Evolutionary conservation across 2,329 filamentous ascomycete genomes (phyloP), one percentile per base, ranked within the genome.

Genomic region (Diaporthe longicolla): DNA sequence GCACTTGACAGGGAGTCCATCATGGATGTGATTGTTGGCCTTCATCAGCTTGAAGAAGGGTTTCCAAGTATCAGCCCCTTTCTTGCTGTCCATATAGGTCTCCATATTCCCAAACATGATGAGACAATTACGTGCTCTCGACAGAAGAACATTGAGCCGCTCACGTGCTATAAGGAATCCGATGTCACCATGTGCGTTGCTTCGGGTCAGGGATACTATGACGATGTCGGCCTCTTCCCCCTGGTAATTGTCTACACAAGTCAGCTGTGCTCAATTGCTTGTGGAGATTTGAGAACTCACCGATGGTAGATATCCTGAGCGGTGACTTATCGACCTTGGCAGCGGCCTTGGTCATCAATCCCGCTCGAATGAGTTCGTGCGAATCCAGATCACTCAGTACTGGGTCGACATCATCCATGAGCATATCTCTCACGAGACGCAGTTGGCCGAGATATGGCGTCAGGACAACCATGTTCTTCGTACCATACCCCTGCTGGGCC

Each of bases 211-310:
- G 0, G 91, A 93, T 0, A 85, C 89, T 10, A 95, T 88, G 0
- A 95, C 91, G 21, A 95, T 92, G 1, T 95, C 90, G 50, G 89
- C 91, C 76, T 95, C 93, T 78, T 95, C 93, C 1, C 93, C 93
- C 79, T 95, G 93, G 73, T 93, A 95, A 75, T 95, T 95, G 75
- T 95, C 93, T 92, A 74, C 26, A 32, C 59, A 52, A 29, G 71
- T 77, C 19, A 73, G 17, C 21, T 45, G 13, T n/a, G 48, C 4
- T 24, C 10, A 35, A 50, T 17, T 59, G 1, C 26, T 17, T 72
- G 10, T 1, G 9, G 21, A 11, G 10, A n/a, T 29, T 70, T 50
- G 9, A 6, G 32, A 40, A 79, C 88, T 80, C 82, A 93, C 91
- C 92, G 69, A 95, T 93, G 0, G 93, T 94, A 0, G 93, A 94